Evolutionary conservation across 139 green algal genomes (phyloP).

Genomic region (Eudorina sp.): DNA sequence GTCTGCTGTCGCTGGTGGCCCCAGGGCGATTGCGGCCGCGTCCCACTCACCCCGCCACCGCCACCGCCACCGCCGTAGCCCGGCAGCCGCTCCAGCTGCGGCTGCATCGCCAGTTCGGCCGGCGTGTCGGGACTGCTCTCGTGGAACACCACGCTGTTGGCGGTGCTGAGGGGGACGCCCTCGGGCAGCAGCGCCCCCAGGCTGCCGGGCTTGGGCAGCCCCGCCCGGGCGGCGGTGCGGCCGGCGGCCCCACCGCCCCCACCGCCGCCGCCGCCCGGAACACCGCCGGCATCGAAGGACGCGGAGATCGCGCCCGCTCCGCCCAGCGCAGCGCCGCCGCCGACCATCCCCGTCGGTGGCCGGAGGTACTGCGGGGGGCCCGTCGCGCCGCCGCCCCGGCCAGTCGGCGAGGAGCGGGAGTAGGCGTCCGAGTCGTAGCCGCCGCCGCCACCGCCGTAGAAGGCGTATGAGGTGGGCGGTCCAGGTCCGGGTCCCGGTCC

Average conservation of each 20-base stretch:
- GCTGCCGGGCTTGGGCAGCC: conserved; percentile 8
- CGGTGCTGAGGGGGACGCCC: conserved; percentile 23
- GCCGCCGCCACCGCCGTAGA: too few species aligned
- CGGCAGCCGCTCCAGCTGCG: neutral
- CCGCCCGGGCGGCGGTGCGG: neutral
- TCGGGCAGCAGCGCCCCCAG: conserved; percentile 17
- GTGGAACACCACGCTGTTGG: conserved; percentile 26
- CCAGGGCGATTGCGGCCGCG: neutral
- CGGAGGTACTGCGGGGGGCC: neutral
- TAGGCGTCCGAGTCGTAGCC: neutral
- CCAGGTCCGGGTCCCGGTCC: neutral
- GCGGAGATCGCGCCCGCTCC: too few species aligned
- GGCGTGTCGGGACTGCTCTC: conserved; percentile 20
- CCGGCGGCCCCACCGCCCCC: neutral
- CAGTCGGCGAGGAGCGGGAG: too few species aligned
- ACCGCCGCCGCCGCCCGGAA: neutral
- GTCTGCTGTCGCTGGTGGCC: neutral
- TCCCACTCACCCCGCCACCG: neutral
- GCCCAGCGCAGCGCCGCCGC: neutral
- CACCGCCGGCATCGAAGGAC: neutral
- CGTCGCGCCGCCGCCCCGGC: neutral
- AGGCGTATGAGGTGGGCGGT: too few species aligned
- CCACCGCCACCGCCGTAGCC: neutral
- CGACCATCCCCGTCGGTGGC: too few species aligned
- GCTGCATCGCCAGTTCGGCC: neutral